These are phyloP conservation scores for Gymnopilus dilepis DNA, from an alignment of 768 basidiomycete genomes.

Conservation along the genomic window DNA sequence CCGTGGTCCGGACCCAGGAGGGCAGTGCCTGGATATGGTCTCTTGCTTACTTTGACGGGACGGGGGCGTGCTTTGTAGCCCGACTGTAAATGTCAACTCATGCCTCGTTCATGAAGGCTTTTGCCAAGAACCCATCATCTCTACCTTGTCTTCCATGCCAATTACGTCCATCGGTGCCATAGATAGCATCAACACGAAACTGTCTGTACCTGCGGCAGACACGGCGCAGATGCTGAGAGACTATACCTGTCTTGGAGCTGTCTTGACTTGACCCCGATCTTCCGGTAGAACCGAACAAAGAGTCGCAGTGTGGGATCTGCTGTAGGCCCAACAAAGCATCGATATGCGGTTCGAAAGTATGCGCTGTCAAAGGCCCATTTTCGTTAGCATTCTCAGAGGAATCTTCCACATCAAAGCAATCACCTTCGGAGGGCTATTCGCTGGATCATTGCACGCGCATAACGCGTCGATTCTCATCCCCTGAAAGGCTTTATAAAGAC, in stretches of 20 bases:
- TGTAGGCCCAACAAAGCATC: background rate
- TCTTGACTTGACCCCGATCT: background rate
- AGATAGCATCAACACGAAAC: conserved; percentile 1
- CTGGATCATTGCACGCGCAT: background rate
- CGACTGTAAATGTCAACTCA: conserved; percentile 15
- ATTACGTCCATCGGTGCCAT: background rate
- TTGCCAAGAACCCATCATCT: conserved; percentile 2
- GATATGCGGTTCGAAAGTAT: background rate
- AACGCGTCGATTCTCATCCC: background rate
- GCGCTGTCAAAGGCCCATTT: background rate
- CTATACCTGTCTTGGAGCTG: background rate
- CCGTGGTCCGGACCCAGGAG: conserved; percentile 33
- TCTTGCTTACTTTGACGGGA: conserved; percentile 24
- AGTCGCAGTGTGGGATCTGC: background rate
- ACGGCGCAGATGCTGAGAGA: conserved; percentile 7
- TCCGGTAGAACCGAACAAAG: background rate
- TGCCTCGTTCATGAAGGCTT: conserved; percentile 1
- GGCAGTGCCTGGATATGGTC: conserved; percentile 29
- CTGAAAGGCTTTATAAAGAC: background rate
- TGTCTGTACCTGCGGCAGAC: conserved; percentile 14
- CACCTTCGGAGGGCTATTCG: background rate
- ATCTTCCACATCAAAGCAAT: conserved; percentile 1
- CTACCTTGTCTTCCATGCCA: background rate
- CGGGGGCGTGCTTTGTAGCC: conserved; percentile 6
- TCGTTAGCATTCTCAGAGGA: background rate